Percentiles rank a stretch among this genome's conserved stretches.
These are phyloP conservation scores for Penicillium angulare DNA, from an alignment of 495 filamentous ascomycete genomes.

Conservation along the genomic window DNA sequence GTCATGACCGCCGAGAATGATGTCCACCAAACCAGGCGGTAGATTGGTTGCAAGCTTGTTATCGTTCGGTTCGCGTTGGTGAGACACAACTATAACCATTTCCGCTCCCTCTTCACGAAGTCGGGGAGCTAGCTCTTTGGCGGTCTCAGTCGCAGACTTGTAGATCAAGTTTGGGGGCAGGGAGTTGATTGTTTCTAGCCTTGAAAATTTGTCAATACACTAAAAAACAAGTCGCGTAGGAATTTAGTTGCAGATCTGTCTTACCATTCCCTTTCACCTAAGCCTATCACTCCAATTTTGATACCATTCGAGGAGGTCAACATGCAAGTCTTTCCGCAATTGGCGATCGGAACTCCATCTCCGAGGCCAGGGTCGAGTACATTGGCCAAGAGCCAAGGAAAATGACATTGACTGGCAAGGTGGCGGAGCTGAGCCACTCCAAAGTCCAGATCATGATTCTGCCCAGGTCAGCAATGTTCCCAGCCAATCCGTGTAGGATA, in stretches of 20 bases:
- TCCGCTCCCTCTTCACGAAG: slow-evolving; percentile 77
- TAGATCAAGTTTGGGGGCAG: slow-evolving; percentile 79
- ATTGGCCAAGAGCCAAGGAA: slow-evolving; percentile 89
- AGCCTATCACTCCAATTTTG: slow-evolving; percentile 80
- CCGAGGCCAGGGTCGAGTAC: slow-evolving; percentile 77
- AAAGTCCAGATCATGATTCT: slow-evolving; percentile 94
- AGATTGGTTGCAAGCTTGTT: slow-evolving; percentile 72
- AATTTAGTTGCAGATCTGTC: neutral
- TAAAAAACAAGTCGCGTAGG: neutral
- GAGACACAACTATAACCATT: slow-evolving; percentile 76
- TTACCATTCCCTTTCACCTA: slow-evolving; percentile 72
- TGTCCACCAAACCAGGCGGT: slow-evolving; percentile 67
- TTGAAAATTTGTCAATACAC: slow-evolving; percentile 23
- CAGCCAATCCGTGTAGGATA: slow-evolving; percentile 12
- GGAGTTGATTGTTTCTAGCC: slow-evolving; percentile 84
- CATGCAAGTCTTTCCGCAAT: slow-evolving; percentile 67
- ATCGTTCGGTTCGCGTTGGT: slow-evolving; percentile 84
- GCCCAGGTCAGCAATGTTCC: slow-evolving; percentile 13
- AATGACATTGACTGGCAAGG: slow-evolving; percentile 69
- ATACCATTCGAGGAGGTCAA: slow-evolving; percentile 76
- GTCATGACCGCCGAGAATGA: slow-evolving; percentile 86
- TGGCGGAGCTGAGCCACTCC: slow-evolving; percentile 77
- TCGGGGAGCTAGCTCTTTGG: slow-evolving; percentile 64
- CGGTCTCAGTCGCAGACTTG: slow-evolving; percentile 69
- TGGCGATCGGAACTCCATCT: slow-evolving; percentile 62